Evolutionary conservation across 805 yeast species (phyloP).

Genomic region (Blastobotrys attinorum): DNA sequence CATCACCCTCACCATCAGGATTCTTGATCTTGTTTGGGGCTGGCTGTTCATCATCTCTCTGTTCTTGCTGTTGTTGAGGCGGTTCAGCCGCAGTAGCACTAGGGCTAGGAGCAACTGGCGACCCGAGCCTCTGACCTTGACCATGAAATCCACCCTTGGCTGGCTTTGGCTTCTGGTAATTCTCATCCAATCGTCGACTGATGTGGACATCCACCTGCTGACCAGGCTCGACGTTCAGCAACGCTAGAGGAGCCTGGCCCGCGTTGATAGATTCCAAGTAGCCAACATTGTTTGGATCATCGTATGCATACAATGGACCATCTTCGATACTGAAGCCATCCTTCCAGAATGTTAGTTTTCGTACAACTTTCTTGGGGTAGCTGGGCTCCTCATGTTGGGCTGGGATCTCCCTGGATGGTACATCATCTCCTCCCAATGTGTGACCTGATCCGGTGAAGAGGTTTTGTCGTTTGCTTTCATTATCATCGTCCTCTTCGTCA

Average conservation of each 20-base stretch:
- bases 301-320: constrained; percentile 77
- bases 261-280: constrained; percentile 73
- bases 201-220: constrained; percentile 92
- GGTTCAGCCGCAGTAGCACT: constrained; percentile 7
- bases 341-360: constrained; percentile 91
- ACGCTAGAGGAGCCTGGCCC: constrained; percentile 84
- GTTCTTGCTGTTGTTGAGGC: neutral
- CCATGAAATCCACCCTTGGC: constrained; percentile 66
- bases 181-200: constrained; percentile 72
- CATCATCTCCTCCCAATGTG: constrained; percentile 27
- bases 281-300: constrained; percentile 81
- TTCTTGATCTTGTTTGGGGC: no score
- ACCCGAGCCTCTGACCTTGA: constrained; percentile 73
- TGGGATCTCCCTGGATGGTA: constrained; percentile 17
- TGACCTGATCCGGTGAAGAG: constrained; percentile 27
- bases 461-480: constrained; percentile 8
- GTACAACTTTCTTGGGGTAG: constrained; percentile 45
- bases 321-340: constrained; percentile 95
- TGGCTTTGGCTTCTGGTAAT: constrained; percentile 60
- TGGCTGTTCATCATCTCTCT: neutral
- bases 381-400: constrained; percentile 14
- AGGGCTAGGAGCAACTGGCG: constrained; percentile 7
- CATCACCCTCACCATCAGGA: neutral
- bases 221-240: constrained; percentile 76
- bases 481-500: constrained; percentile 19